Conservation (phyloP, 2,329 filamentous ascomycete species). For the Xylariaceae sp. region DNA sequence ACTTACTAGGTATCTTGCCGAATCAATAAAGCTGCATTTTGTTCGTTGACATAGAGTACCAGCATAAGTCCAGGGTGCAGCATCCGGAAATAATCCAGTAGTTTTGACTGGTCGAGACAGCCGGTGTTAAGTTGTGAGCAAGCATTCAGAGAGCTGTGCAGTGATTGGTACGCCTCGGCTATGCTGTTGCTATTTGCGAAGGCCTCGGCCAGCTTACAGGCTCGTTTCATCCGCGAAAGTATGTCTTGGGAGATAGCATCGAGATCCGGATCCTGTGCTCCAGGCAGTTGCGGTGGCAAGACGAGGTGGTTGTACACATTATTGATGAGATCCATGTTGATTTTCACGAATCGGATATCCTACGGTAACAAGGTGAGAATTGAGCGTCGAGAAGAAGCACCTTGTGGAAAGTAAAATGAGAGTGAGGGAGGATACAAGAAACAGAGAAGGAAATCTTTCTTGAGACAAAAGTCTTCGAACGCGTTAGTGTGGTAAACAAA, state of each 20-base stretch:
- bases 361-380: no score
- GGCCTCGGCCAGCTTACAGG: slow-evolving; percentile 12
- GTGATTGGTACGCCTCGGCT: slow-evolving; percentile 24
- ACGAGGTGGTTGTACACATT: slow-evolving; percentile 50
- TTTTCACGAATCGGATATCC: no score
- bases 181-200: slow-evolving; percentile 18
- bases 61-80: slow-evolving; percentile 25
- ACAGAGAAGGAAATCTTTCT: no score
- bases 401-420: no score
- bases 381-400: no score
- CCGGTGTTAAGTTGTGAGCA: slow-evolving; percentile 32
- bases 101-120: slow-evolving; percentile 26
- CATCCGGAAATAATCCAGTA: slow-evolving; percentile 23
- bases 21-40: slow-evolving; percentile 37
- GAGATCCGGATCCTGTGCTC: slow-evolving; percentile 40
- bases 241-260: slow-evolving; percentile 38
- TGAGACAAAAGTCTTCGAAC: no score
- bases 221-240: slow-evolving; percentile 34
- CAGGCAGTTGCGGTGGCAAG: slow-evolving; percentile 49
- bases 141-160: slow-evolving; percentile 24
- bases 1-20: slow-evolving; percentile 30
- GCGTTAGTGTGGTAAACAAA: no score
- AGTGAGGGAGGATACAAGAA: no score
- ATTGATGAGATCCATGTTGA: slow-evolving; percentile 20
- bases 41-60: slow-evolving; percentile 35